A percentile compares a stretch with the other conserved stretches of the same genome.
phyloP scores from a whole-genome alignment of 2,329 filamentous ascomycete species.

The Capronia epimyces region DNA sequence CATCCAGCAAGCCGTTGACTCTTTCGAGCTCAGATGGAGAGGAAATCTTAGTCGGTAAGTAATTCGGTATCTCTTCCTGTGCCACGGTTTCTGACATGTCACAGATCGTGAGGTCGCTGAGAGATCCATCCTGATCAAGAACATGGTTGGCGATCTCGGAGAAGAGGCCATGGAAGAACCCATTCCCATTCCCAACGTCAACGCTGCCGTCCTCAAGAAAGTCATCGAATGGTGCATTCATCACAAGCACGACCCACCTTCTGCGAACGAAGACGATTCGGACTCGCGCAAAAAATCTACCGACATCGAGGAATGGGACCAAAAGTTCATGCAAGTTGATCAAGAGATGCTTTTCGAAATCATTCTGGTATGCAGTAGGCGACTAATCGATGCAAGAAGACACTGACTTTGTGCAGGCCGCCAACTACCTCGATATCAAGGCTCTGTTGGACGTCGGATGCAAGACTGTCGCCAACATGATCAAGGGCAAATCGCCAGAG shows the following conservation, averaged over 20 bases:
- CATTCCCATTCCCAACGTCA: conserved; percentile 86
- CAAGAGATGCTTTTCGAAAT: conserved; percentile 99
- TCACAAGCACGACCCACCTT: conserved; percentile 83
- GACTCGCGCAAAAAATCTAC: conserved; percentile 97
- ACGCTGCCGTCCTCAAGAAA: conserved; percentile 88
- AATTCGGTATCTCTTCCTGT: conserved; percentile 9
- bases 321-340: conserved; percentile 99
- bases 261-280: conserved; percentile 77
- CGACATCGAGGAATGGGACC: conserved; percentile 98
- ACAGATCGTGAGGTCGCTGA: conserved; percentile 77
- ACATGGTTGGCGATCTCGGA: conserved; percentile 92
- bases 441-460: conserved; percentile 94
- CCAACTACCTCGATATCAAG: conserved; percentile 99
- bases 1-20: conserved; percentile 36
- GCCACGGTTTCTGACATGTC: conserved; percentile 6
- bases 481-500: conserved; percentile 99
- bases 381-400: not conserved
- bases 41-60: conserved; percentile 48
- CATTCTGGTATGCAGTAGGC: conserved; percentile 55
- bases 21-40: conserved; percentile 49
- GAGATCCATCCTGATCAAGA: conserved; percentile 93
- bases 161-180: conserved; percentile 57
- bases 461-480: conserved; percentile 99
- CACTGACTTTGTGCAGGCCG: conserved; percentile 46
- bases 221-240: conserved; percentile 98